Evolutionary conservation across 192 early-diverging fungal species (phyloP), one percentile per base, ranked within the genome.

Genomic region (Coemansia sp.): DNA sequence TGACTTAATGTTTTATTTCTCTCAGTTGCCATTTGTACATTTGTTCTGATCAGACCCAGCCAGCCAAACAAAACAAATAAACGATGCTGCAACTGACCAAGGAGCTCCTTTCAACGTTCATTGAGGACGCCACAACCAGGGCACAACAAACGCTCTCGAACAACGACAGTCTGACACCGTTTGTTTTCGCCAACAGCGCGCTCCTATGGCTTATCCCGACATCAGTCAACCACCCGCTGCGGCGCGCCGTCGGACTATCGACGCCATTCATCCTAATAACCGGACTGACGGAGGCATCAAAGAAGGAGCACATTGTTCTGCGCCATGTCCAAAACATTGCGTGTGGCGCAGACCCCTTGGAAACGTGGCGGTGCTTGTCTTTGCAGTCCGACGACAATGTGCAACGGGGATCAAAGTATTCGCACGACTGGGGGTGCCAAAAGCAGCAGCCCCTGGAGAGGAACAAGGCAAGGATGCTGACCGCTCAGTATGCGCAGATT

Each of bases 401-500:
- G 25, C 8, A 22, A 17, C 34, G 49, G 11, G n/a, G 57, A 5
- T 69, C 68, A 5, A 19, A 55, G 42, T 69, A 67, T 52, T 56
- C 45, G 45, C 67, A 71, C 42, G 69, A 66, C 42, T 81, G 78
- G 78, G 63, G 59, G 0, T 32, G 59, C 40, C 73, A 72, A 53
- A 45, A 20, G 33, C 48, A 71, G 57, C 61, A 49, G 9, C 69
- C 78, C 1, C 9, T 80, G 55, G 79, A 75, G 22, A 48, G 79
- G 11, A 64, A 81, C 50, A 50, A 50, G 23, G 79, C 79, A 4
- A 57, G 79, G 36, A 48, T 62, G 23, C 61, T 81, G 66, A 69
- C 79, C 0, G 73, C 79, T 2, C 73, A 81, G 67, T 81, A 81
- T 59, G 79, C 79, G 38, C 79, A 81, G 61, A 69, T 81, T 14